Evolutionary conservation across 352 stramenopile species (phyloP), one percentile per base, ranked within the genome.

Genomic region (Pythium periplocum): DNA sequence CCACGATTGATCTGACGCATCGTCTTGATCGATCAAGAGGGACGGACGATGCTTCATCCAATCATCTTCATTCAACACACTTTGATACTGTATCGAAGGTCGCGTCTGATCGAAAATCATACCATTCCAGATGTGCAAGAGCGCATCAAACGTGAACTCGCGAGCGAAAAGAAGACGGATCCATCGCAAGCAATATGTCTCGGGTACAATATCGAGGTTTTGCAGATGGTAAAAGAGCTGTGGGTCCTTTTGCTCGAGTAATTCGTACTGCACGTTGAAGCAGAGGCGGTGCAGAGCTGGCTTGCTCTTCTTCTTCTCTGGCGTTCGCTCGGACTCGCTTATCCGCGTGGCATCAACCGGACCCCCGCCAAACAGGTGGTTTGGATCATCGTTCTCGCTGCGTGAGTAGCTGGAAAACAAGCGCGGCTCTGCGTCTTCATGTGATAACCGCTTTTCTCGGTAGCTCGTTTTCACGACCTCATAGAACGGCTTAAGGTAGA

Each of bases 141-240:
- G 48, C 31, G 86, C 70, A 7, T 84, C 62, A 40, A 93, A 69
- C 3, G 62, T 63, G 41, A 85, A 93, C 55, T 93, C 83, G 1
- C 83, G 73, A n/a, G 79, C 79, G 43, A 93, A 82, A 1, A 93
- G 48, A 31, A 93, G 68, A 1, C 83, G 83, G 11, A 91, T 73
- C 83, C 83, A 93, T 7, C 83, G 71, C 12, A 92, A 61, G 33
- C 83, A 91, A 60, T 93, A 91, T 35, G 79, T 91, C 51, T 92
- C 79, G 1, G 83, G 83, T 0, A 86, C 67, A 47, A 92, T 88
- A 7, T 92, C 77, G 39, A 92, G 59, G 55, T 93, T 88, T 45
- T 86, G 69, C 6, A 93, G 54, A 34, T 93, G 81, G 40, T 86
- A 90, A 48, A 78, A 88, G 17, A 93, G 54, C 45, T 93, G 77